phyloP scores from a whole-genome alignment of 108 stramenopile species.

The Skeletonema grethae region DNA sequence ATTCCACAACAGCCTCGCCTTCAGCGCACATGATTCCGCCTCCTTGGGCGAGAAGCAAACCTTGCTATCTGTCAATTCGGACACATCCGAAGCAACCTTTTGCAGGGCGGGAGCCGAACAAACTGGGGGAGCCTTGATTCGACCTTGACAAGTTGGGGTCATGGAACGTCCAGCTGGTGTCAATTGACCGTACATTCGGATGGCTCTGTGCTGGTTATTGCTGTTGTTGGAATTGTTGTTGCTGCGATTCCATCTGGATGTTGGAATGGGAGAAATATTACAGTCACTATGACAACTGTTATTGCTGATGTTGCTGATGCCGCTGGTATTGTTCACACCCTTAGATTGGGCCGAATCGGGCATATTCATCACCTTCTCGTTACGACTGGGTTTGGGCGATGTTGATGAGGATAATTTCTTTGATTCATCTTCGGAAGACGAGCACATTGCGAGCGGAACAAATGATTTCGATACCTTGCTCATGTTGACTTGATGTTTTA shows the following conservation, averaged over 20 bases:
- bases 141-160: conserved; percentile 30
- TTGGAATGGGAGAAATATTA: conserved; percentile 15
- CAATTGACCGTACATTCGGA: conserved; percentile 3
- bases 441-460: background rate
- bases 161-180: conserved; percentile 25
- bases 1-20: conserved; percentile 10
- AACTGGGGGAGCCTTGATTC: conserved; percentile 38
- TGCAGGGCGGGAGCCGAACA: conserved; percentile 17
- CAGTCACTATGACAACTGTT: background rate
- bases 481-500: background rate
- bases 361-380: background rate
- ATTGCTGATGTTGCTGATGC: too few relatives aligned
- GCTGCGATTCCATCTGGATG: background rate
- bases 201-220: background rate
- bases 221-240: background rate
- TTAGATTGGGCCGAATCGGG: background rate
- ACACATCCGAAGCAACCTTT: conserved; percentile 18
- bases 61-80: conserved; percentile 3
- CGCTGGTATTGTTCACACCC: background rate
- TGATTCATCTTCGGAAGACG: background rate
- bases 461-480: background rate
- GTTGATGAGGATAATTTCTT: background rate
- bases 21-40: conserved; percentile 21
- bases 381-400: background rate
- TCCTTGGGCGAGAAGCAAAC: conserved; percentile 24